phyloP scores from a whole-genome alignment of 345 rosid genomes.

The Brassica nigra region DNA sequence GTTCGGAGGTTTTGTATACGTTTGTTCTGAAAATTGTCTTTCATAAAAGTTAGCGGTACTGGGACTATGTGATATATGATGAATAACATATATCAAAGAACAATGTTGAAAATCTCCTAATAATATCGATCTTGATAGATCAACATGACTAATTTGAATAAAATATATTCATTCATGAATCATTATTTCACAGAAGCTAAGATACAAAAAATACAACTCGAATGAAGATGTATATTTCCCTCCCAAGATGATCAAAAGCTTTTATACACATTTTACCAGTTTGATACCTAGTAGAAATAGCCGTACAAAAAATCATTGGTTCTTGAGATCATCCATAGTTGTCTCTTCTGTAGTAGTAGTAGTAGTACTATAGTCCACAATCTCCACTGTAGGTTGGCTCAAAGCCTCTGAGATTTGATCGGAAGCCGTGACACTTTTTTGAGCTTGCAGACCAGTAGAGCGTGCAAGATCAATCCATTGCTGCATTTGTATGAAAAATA shows the following conservation, averaged over 20 bases:
- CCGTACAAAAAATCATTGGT: conserved; percentile 49
- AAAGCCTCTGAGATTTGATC: conserved; percentile 49
- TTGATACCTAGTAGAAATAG: conserved; percentile 14
- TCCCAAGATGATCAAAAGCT: conserved; percentile 18
- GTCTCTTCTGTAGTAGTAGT: conserved; percentile 52
- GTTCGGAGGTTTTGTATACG: neutral
- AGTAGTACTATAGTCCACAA: conserved; percentile 37
- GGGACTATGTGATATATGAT: too few species aligned
- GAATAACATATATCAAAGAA: neutral
- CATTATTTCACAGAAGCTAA: conserved; percentile 24
- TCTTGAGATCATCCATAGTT: conserved; percentile 58
- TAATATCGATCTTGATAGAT: neutral
- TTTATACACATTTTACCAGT: conserved; percentile 24
- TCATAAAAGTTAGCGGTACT: too few species aligned
- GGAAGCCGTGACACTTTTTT: conserved; percentile 48
- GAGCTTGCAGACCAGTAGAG: conserved; percentile 72
- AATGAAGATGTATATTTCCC: conserved; percentile 22
- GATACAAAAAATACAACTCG: conserved; percentile 27
- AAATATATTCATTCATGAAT: neutral
- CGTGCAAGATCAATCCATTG: conserved; percentile 99
- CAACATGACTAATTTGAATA: conserved; percentile 1
- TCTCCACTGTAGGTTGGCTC: conserved; percentile 45
- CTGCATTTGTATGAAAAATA: conserved; percentile 45
- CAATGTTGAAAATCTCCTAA: neutral
- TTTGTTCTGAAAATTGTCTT: neutral